Evolutionary conservation across 176 grass and related monocot species (phyloP).

Genomic region (Lolium multiflorum): DNA sequence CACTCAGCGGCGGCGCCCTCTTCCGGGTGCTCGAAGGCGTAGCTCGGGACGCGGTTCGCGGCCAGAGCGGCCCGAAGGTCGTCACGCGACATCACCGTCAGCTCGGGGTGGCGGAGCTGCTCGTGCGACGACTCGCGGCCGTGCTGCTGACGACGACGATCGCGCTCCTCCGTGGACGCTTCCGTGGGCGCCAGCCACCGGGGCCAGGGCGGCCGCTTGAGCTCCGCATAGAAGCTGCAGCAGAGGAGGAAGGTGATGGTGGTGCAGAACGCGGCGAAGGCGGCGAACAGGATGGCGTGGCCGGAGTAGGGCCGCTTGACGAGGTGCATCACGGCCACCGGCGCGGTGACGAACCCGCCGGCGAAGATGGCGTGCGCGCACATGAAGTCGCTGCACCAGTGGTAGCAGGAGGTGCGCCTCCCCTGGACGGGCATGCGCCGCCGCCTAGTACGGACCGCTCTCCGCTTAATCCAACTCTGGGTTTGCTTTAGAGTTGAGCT

Average conservation of each 20-base stretch:
- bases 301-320: slow-evolving; percentile 17
- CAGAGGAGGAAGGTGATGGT: slow-evolving; percentile 41
- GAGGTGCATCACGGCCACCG: slow-evolving; percentile 40
- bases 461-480: not conserved
- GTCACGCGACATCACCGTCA: slow-evolving; percentile 26
- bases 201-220: slow-evolving; percentile 45
- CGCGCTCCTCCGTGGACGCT: not conserved
- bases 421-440: slow-evolving; percentile 27
- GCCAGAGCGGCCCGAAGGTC: slow-evolving; percentile 35
- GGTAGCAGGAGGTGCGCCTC: slow-evolving; percentile 34
- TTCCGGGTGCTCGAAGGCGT: slow-evolving; percentile 46
- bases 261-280: slow-evolving; percentile 35
- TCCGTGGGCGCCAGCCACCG: slow-evolving; percentile 10
- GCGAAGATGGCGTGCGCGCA: slow-evolving; percentile 49
- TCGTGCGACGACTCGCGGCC: slow-evolving; percentile 26
- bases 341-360: slow-evolving; percentile 39
- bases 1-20: slow-evolving; percentile 33
- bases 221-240: slow-evolving; percentile 48
- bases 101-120: not conserved
- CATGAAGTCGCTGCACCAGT: slow-evolving; percentile 49
- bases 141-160: not conserved
- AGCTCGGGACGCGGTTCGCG: slow-evolving; percentile 29
- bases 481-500: not conserved
- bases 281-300: slow-evolving; percentile 33
- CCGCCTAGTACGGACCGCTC: not conserved